These are phyloP conservation scores for Aspergillus steynii DNA, from an alignment of 495 filamentous ascomycete genomes.

Conservation along the genomic window DNA sequence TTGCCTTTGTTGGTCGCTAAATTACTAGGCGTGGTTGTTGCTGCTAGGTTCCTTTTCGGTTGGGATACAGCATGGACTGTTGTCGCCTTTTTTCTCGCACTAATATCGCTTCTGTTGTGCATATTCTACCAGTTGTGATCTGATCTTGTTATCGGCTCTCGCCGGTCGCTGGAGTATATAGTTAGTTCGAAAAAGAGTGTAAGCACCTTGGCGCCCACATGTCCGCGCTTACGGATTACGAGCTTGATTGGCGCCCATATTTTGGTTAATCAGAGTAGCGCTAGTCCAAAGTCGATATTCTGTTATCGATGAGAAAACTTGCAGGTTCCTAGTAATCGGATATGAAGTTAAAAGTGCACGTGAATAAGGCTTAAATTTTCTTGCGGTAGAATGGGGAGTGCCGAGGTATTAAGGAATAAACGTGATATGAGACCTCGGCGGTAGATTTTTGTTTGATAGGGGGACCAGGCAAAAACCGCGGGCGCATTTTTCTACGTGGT, in stretches of 20 bases:
- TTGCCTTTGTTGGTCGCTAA: conserved; percentile 8
- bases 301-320: neutral
- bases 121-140: conserved; percentile 9
- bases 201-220: conserved; percentile 10
- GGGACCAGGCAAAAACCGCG: too few species aligned
- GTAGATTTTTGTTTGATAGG: too few species aligned
- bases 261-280: conserved; percentile 5
- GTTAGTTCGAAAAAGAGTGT: conserved; percentile 7
- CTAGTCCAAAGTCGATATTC: conserved; percentile 4
- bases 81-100: conserved; percentile 6
- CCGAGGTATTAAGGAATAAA: too few species aligned
- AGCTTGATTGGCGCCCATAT: neutral
- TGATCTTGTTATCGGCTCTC: conserved; percentile 10
- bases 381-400: too few species aligned
- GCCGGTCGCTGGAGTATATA: conserved; percentile 9
- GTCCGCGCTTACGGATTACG: conserved; percentile 7
- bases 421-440: too few species aligned
- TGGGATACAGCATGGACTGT: conserved; percentile 8
- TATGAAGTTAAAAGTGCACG: too few species aligned
- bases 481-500: too few species aligned
- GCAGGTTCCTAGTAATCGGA: too few species aligned
- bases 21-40: conserved; percentile 7
- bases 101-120: conserved; percentile 9
- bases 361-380: too few species aligned
- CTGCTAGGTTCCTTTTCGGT: conserved; percentile 11